Base-by-base conservation (phyloP, 768 basidiomycete genomes). In the Rossbeevera mucosa region DNA sequence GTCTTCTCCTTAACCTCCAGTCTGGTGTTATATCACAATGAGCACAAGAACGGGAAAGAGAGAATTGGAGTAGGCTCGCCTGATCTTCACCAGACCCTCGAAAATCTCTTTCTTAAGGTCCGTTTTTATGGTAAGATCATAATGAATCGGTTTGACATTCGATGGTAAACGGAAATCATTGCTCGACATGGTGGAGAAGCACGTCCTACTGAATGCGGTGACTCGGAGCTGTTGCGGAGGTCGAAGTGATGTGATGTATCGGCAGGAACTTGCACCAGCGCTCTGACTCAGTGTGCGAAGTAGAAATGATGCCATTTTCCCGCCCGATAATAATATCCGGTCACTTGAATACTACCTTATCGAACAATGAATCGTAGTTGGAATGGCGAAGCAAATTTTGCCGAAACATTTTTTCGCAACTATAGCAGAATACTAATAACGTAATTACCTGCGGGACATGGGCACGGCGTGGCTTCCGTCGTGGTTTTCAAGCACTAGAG, bases 41-140 rank as follows among this genome's bases (percentile, higher is more conserved):
- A 46, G 42, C 40, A 48, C 11, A 41, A 47, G 11, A 20, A 47
- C 18, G 42, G 7, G 20, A 6, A 25, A 40, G 26, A 31, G 40
- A 6, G 26, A 40, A n/a, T n/a, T 25, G 25, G 26, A 21, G 33
- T 36, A 30, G 21, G 72, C 81, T 48, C 54, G 82, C 90, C 80
- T 75, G 63, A 89, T 81, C 58, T 81, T 82, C 45, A 86, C 88
- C 33, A 83, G 76, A 40, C 95, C 95, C 40, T 81, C 74, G 67
- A 93, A 98, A 9, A 72, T 78, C 54, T 83, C 76, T n/a, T 76
- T 76, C 51, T 86, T 78, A 48, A 97, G 80, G 71, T 97, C 91
- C 3, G 91, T 94, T 62, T 80, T 82, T 64, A 94, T 72, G 43
- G 81, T 82, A 46, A 93, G 64, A 59, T 89, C 85, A 68, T 94